Percentiles rank a stretch among this genome's conserved stretches.
phyloP scores from a whole-genome alignment of 306 rosid species.

The Prunus mira region DNA sequence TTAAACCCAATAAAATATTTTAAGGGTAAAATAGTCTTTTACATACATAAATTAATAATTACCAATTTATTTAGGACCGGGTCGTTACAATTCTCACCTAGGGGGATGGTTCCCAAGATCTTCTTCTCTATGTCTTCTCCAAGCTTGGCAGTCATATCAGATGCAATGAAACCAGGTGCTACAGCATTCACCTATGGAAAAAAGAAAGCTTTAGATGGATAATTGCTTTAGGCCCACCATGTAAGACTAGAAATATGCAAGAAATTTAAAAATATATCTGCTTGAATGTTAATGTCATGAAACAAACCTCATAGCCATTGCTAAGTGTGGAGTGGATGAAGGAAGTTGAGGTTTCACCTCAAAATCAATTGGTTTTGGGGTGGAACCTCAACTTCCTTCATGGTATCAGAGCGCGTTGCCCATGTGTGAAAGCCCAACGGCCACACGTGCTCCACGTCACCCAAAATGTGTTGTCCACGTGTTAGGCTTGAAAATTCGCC shows the following conservation, averaged over 20 bases:
- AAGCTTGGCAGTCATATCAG: conserved; percentile 96
- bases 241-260: not conserved
- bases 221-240: not conserved
- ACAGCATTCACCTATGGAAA: conserved; percentile 73
- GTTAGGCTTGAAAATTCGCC: too few species aligned
- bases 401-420: too few species aligned
- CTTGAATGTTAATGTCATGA: not conserved
- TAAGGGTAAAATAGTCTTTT: too few species aligned
- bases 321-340: not conserved
- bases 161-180: conserved; percentile 96
- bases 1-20: too few species aligned
- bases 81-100: conserved; percentile 47
- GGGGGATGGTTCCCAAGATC: conserved; percentile 76
- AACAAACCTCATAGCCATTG: not conserved
- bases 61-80: too few species aligned
- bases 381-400: too few species aligned
- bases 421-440: too few species aligned
- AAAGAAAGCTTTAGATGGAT: conserved; percentile 15
- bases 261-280: not conserved
- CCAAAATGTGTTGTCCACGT: too few species aligned
- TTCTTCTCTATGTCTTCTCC: conserved; percentile 83
- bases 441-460: too few species aligned
- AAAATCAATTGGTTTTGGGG: too few species aligned
- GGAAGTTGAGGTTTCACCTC: too few species aligned
- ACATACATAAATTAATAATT: too few species aligned